Conservation (phyloP, 2,329 filamentous ascomycete species). For the Alternaria ventricosa region DNA sequence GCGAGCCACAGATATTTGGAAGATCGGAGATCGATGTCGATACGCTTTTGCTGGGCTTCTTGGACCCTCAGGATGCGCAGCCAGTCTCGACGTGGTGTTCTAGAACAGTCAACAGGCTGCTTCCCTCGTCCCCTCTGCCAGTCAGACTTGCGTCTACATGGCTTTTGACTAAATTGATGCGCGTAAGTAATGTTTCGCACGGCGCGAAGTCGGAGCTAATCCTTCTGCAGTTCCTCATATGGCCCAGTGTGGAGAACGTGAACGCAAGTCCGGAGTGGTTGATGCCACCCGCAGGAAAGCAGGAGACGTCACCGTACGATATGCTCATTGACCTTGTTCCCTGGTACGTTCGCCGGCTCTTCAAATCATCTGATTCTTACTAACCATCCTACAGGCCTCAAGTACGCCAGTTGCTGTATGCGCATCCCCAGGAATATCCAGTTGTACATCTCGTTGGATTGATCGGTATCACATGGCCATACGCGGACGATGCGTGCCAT, state of each 20-base stretch:
- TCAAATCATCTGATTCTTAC: neutral
- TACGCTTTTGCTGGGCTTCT: slow-evolving; percentile 42
- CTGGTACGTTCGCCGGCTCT: slow-evolving; percentile 31
- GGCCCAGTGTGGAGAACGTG: slow-evolving; percentile 47
- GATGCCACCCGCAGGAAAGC: slow-evolving; percentile 37
- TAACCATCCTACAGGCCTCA: slow-evolving; percentile 38
- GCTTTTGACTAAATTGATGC: slow-evolving; percentile 46
- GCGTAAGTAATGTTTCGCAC: slow-evolving; percentile 28
- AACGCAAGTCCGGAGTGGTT: slow-evolving; percentile 46
- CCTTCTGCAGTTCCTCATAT: slow-evolving; percentile 41
- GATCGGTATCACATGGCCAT: slow-evolving; percentile 42
- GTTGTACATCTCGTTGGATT: slow-evolving; percentile 37
- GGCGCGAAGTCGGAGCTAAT: slow-evolving; percentile 13
- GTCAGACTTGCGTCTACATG: slow-evolving; percentile 41
- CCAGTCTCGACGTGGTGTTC: slow-evolving; percentile 44
- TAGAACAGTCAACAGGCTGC: slow-evolving; percentile 39
- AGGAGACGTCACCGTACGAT: slow-evolving; percentile 41
- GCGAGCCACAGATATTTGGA: slow-evolving; percentile 41
- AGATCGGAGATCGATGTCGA: slow-evolving; percentile 45
- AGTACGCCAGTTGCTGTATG: slow-evolving; percentile 42
- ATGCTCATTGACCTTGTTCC: slow-evolving; percentile 44
- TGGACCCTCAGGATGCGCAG: slow-evolving; percentile 42
- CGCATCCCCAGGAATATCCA: slow-evolving; percentile 40
- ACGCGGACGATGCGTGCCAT: slow-evolving; percentile 45
- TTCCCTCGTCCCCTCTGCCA: slow-evolving; percentile 33